Percentiles rank a stretch among this genome's conserved stretches.
phyloP scores from a whole-genome alignment of 352 stramenopile genomes.

The Globisporangium nagaii region DNA sequence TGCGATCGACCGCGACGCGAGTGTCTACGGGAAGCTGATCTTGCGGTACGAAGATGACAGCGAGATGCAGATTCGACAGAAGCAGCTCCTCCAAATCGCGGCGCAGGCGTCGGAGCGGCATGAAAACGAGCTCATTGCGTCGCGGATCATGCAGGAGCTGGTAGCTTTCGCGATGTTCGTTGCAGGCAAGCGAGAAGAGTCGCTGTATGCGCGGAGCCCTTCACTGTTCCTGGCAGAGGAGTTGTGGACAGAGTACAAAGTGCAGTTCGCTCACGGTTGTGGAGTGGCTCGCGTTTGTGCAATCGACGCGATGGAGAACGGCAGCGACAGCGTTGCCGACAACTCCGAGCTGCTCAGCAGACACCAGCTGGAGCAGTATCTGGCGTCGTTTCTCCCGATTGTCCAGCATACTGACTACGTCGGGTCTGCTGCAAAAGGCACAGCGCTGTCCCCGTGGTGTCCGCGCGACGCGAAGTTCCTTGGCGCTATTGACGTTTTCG shows the following conservation, averaged over 20 bases:
- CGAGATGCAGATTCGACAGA: conserved; percentile 35
- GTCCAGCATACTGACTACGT: conserved; percentile 12
- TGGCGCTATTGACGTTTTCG: conserved; percentile 30
- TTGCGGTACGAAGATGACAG: conserved; percentile 61
- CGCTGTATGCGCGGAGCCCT: conserved; percentile 25
- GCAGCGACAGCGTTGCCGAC: neutral
- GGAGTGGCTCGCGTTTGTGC: neutral
- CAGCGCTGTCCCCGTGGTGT: conserved; percentile 21
- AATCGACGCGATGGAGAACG: neutral
- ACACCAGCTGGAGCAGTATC: conserved; percentile 42
- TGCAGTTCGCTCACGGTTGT: conserved; percentile 30
- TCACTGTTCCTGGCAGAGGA: conserved; percentile 33
- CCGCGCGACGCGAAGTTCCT: conserved; percentile 38
- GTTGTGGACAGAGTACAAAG: conserved; percentile 52
- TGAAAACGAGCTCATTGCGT: conserved; percentile 37
- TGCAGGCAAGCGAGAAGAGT: conserved; percentile 44
- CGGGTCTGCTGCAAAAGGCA: conserved; percentile 13
- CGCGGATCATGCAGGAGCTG: conserved; percentile 34
- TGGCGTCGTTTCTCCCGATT: conserved; percentile 28
- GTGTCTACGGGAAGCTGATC: conserved; percentile 43
- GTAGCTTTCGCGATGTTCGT: conserved; percentile 53
- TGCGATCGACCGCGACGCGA: conserved; percentile 48
- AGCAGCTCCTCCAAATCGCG: conserved; percentile 24
- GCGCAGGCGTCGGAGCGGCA: conserved; percentile 28
- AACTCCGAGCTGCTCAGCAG: conserved; percentile 16